Evolutionary conservation across 148 eudicot species (phyloP).

Genomic region (Polygonum aviculare): DNA sequence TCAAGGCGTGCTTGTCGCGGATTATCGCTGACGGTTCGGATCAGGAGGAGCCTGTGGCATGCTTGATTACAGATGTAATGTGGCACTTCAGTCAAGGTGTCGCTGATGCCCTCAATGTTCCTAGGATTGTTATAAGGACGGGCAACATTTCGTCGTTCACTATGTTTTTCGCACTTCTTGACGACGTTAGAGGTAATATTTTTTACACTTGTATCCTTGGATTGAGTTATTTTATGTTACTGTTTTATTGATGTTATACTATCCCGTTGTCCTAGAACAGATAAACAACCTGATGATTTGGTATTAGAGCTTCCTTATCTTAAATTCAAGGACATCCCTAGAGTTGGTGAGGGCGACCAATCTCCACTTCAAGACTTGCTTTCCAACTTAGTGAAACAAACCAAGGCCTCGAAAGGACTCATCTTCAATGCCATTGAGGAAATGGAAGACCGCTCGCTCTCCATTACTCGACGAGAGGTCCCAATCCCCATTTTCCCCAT

Average conservation of each 20-base stretch:
- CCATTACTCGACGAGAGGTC: neutral
- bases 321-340: conserved; percentile 27
- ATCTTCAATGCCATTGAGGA: conserved; percentile 33
- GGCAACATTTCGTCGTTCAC: conserved; percentile 13
- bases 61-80: conserved; percentile 29
- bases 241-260: no score
- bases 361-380: conserved; percentile 11
- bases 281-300: conserved; percentile 18
- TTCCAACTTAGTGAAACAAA: conserved; percentile 9
- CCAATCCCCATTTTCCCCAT: conserved; percentile 26
- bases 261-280: conserved; percentile 6
- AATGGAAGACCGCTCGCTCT: conserved; percentile 15
- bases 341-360: neutral
- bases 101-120: conserved; percentile 28
- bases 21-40: conserved; percentile 7
- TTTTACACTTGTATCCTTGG: neutral
- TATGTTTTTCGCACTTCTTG: neutral
- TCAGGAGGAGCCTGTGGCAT: conserved; percentile 21
- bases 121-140: conserved; percentile 38
- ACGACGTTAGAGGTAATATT: neutral
- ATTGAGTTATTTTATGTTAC: no score
- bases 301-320: conserved; percentile 24
- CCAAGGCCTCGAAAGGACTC: conserved; percentile 19
- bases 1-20: conserved; percentile 18
- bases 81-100: conserved; percentile 24